Conservation (phyloP, 305 asterid genomes). For the Solanum chacoense region DNA sequence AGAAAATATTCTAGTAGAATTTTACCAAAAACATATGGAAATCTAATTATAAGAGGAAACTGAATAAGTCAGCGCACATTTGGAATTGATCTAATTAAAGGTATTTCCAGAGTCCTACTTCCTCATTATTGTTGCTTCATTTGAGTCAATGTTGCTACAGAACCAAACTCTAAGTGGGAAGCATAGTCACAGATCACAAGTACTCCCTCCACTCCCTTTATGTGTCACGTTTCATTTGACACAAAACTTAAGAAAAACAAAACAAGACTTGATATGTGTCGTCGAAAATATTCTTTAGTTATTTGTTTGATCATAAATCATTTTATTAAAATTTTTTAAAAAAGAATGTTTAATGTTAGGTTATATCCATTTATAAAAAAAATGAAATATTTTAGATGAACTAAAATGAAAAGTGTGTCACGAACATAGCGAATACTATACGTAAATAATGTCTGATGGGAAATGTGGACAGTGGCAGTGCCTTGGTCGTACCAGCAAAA, state of each 20-base stretch:
- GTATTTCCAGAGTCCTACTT: neutral
- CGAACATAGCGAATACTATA: neutral
- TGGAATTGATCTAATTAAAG: neutral
- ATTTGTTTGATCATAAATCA: fast-evolving
- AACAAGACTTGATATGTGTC: neutral
- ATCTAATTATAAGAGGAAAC: neutral
- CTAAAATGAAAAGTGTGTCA: neutral
- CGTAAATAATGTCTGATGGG: neutral
- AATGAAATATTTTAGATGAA: neutral
- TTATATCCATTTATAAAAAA: neutral
- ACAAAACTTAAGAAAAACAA: neutral
- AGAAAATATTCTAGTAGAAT: neutral
- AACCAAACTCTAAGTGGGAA: neutral
- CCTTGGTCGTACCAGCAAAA: neutral
- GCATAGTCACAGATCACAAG: neutral
- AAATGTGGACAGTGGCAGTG: neutral
- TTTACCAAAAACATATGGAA: neutral
- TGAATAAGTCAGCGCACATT: neutral
- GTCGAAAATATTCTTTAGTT: fast-evolving
- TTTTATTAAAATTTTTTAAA: neutral
- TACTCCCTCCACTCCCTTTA: neutral
- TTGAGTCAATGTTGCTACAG: neutral
- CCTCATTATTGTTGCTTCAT: neutral
- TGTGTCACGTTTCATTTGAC: neutral
- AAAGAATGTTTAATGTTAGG: neutral